Evolutionary conservation across 2,329 filamentous ascomycete genomes (phyloP).

Genomic region (Clonostachys rosea): DNA sequence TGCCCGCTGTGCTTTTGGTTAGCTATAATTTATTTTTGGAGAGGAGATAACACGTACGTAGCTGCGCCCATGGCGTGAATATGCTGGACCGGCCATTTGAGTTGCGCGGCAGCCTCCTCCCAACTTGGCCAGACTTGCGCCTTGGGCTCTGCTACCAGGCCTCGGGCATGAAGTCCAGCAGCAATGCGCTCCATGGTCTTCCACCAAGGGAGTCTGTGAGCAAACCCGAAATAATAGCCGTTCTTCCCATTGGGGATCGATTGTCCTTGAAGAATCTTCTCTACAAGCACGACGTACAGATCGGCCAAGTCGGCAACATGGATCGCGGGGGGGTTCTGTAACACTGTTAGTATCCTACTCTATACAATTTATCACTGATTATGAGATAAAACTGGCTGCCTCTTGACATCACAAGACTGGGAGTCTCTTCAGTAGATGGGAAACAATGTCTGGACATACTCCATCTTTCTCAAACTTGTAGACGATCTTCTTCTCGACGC

Average conservation of each 20-base stretch:
- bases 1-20: constrained; percentile 1
- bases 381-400: too few relatives aligned
- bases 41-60: constrained; percentile 10
- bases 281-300: constrained; percentile 18
- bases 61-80: constrained; percentile 15
- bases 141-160: constrained; percentile 15
- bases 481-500: constrained; percentile 16
- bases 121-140: constrained; percentile 19
- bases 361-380: background rate
- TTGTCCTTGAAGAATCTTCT: constrained; percentile 2
- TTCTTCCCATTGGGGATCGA: constrained; percentile 14
- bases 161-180: constrained; percentile 14
- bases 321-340: constrained; percentile 10
- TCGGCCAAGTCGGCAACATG: constrained; percentile 14
- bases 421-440: too few relatives aligned
- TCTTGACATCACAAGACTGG: too few relatives aligned
- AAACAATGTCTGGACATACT: constrained; percentile 12
- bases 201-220: constrained; percentile 20
- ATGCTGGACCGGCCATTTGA: constrained; percentile 17
- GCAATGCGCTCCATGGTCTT: constrained; percentile 18
- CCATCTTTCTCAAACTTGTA: constrained; percentile 23
- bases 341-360: background rate
- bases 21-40: background rate
- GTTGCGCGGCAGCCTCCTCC: constrained; percentile 19
- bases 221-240: constrained; percentile 25